Evolutionary conservation across 2,329 filamentous ascomycete genomes (phyloP), one percentile per base, ranked within the genome.

Genomic region (Xylaria hypoxylon): DNA sequence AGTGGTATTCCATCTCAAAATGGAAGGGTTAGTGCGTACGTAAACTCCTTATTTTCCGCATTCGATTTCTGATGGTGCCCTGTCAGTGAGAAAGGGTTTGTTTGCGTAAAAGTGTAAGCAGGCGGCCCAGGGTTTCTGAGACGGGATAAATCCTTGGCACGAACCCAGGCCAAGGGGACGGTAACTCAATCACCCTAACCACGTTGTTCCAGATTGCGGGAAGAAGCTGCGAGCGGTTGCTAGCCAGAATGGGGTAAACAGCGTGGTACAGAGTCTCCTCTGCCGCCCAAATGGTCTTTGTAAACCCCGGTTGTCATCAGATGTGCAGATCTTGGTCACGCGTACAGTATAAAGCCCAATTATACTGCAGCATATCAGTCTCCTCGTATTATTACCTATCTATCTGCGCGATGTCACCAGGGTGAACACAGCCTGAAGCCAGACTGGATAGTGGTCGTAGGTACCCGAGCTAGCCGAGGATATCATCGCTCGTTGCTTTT

Each of bases 131-230:
- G 68, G 61, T 52, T 52, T 44, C 59, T 70, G 56, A 68, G 68
- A 73, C 71, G 73, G 71, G 71, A 74, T 65, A 52, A 40, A 59
- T 33, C 73, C 74, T 76, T 75, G 73, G 73, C 72, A 47, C 56
- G 70, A 72, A 73, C 72, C 73, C 72, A 73, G 65, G 64, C 72
- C 74, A 74, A 68, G 72, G 72, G 72, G 64, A 74, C 72, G 73
- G 74, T 73, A 74, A 74, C 57, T 70, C 64, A 64, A 71, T 65
- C 69, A 67, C 59, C 62, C 72, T 71, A 72, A 70, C 70, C 62
- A 72, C 63, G 56, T 67, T 68, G 66, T 65, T 62, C 70, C 61
- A 70, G 68, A 69, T 67, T 68, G 68, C 72, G 66, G 67, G 69
- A 72, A 64, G 67, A 72, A 62, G 67, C 61, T 65, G 62, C 61